Base-by-base conservation (phyloP, 345 rosid species). In the Populus alba region DNA sequence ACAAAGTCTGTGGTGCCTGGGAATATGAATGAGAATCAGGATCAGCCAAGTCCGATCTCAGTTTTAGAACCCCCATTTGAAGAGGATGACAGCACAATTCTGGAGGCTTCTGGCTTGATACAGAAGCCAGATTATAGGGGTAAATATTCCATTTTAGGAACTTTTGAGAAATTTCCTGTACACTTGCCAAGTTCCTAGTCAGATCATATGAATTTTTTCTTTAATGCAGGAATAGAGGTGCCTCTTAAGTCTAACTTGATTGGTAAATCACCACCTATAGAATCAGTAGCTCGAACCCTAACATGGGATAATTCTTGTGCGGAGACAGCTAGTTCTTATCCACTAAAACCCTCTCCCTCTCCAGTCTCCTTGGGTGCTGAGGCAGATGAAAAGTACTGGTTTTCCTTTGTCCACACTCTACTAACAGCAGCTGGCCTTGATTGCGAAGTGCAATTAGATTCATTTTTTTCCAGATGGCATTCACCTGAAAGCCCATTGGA, bases 11-110 rank as follows among this genome's bases (percentile, higher is more conserved):
- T 73, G 59, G 66, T 83, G 74, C 65, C 78, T 67, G 84, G 80
- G 71, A 86, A 63, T 84, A 76, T 57, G 38, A 87, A 78, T 70
- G 92, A 90, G 84, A 93, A 87, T 89, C 97, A 88, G 85, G 97
- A 92, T 85, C 99, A 94, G 80, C 98, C 94, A 41, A 97, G 98
- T 82, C 99, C 97, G 63, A 88, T 90, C 51, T 94, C 99, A 6
- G 97, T 91, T 87, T 82, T 97, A 81, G 92, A 94, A 38, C 87
- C 84, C 10, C 86, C 83, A 61, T 97, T 94, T 38, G 90, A 89
- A 66, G 97, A 94, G 81, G 92, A 92, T 83, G 87, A 87, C 81
- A 83, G 66, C 72, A 25, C 74, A 77, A 77, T 73, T 75, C 77
- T 81, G 33, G 93, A 86, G 81, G 83, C 74, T 57, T 86, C 84